Evolutionary conservation across 1,284 basidiomycete genomes (phyloP).

Genomic region (Violaceomyces palustris): DNA sequence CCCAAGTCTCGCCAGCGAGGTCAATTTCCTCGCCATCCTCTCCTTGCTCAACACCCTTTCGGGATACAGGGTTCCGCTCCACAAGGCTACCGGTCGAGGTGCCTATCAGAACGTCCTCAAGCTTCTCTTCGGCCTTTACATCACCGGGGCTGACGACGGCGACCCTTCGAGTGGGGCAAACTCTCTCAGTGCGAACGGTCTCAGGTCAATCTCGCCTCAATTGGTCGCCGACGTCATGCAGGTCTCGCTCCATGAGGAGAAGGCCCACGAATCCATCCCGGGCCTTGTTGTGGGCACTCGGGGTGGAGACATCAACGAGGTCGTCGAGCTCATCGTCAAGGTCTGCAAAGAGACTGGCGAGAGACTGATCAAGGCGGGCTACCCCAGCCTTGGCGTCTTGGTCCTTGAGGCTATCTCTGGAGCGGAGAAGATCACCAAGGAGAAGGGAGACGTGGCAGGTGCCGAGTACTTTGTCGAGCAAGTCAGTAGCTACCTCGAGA

Average conservation of each 20-base stretch:
- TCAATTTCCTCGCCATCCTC: constrained; percentile 44
- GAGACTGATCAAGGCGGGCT: constrained; percentile 62
- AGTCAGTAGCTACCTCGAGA: constrained; percentile 1
- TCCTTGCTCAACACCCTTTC: constrained; percentile 42
- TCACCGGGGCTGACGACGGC: constrained; percentile 11
- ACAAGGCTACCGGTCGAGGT: constrained; percentile 29
- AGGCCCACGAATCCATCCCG: constrained; percentile 64
- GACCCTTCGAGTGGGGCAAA: constrained; percentile 4
- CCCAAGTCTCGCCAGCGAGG: constrained; percentile 18
- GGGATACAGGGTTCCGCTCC: constrained; percentile 40
- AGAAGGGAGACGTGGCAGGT: constrained; percentile 21
- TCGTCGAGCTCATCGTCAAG: constrained; percentile 64
- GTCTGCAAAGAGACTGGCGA: constrained; percentile 70
- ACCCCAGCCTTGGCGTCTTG: constrained; percentile 68
- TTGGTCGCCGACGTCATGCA: constrained; percentile 31
- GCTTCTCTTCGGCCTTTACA: constrained; percentile 38
- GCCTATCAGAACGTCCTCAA: constrained; percentile 41
- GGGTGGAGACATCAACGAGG: constrained; percentile 68
- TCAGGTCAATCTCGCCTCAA: constrained; percentile 12
- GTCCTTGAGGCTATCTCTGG: constrained; percentile 64
- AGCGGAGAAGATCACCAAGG: constrained; percentile 54
- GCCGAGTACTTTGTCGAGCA: constrained; percentile 3
- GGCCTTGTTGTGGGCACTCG: constrained; percentile 68
- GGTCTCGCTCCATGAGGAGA: constrained; percentile 58
- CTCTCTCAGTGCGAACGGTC: constrained; percentile 16